These are phyloP conservation scores for Umbelopsis isabellina DNA, from an alignment of 192 early-diverging fungal species.

Conservation along the genomic window DNA sequence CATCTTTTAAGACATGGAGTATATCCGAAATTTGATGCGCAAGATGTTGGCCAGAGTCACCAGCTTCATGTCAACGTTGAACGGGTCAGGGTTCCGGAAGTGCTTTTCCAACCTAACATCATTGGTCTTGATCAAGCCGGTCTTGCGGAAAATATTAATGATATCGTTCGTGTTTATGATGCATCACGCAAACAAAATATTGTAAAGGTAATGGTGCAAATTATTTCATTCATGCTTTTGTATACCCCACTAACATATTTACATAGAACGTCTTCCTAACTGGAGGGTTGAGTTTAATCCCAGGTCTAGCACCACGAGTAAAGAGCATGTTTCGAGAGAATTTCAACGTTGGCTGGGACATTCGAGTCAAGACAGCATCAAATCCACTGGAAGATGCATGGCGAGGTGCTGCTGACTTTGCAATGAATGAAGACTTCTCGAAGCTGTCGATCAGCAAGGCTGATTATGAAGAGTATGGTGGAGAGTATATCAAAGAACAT, in stretches of 20 bases:
- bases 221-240: background rate
- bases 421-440: constrained; percentile 40
- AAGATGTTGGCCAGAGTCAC: constrained; percentile 67
- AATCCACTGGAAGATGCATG: constrained; percentile 84
- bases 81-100: constrained; percentile 86
- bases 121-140: constrained; percentile 90
- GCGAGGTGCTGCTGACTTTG: constrained; percentile 82
- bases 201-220: constrained; percentile 47
- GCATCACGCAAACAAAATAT: constrained; percentile 44
- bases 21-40: constrained; percentile 59
- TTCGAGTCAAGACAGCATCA: constrained; percentile 60
- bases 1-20: constrained; percentile 73
- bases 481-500: constrained; percentile 87
- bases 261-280: constrained; percentile 74
- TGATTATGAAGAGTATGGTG: constrained; percentile 84
- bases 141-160: constrained; percentile 75
- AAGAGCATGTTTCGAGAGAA: constrained; percentile 63
- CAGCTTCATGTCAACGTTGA: constrained; percentile 93
- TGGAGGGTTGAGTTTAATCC: constrained; percentile 71
- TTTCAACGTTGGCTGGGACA: constrained; percentile 57
- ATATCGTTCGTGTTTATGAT: constrained; percentile 64
- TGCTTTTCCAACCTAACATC: constrained; percentile 86
- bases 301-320: constrained; percentile 69
- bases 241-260: background rate
- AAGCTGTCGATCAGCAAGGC: constrained; percentile 62